Evolutionary conservation across 2,329 filamentous ascomycete genomes (phyloP), one percentile per base, ranked within the genome.

Genomic region (Albophoma yamanashiensis): DNA sequence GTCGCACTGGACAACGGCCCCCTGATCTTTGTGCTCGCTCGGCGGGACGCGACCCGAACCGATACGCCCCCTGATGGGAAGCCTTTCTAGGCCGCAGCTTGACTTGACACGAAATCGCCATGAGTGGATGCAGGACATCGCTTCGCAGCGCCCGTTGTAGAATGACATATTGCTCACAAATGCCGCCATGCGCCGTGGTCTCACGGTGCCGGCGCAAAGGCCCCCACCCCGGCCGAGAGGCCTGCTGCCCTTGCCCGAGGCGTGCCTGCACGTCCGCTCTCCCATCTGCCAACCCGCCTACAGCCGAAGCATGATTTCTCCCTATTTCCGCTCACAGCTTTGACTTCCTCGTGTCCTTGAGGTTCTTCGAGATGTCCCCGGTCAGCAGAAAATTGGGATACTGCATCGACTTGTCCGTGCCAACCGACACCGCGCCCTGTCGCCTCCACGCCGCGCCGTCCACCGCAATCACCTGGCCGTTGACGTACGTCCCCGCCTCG

Each of bases 401-500:
- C 64, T 71, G 67, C 76, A 82, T 79, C 15, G 68, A 69, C 6
- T 70, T 66, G 58, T 81, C 80, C 5, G 79, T 64, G 1, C 82
- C 82, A 11, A 83, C 76, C 3, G 67, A 71, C 55, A 75, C 64
- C 2, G 72, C 75, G 39, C 77, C 77, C 64, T 82, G 78, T 55
- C 80, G 70, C 62, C 82, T 76, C 83, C 83, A 86, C 1, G 79
- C 76, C 0, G 75, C 82, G 38, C 85, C 85, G 66, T 89, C 85
- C 65, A 90, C 89, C 39, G 96, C 89, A 42, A 97, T 75, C 3
- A 85, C 83, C 65, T 91, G 87, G 1, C 92, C 94, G 65, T 89
- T 96, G 55, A 97, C 85, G 72, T 89, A 96, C 70, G 88, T 91
- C 0, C 88, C 93, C 0, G 91, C 86, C 55, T 96, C 89, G 55